Evolutionary conservation across 2,329 filamentous ascomycete genomes (phyloP), one percentile per base, ranked within the genome.

Genomic region (Pestalotiopsis sp.): DNA sequence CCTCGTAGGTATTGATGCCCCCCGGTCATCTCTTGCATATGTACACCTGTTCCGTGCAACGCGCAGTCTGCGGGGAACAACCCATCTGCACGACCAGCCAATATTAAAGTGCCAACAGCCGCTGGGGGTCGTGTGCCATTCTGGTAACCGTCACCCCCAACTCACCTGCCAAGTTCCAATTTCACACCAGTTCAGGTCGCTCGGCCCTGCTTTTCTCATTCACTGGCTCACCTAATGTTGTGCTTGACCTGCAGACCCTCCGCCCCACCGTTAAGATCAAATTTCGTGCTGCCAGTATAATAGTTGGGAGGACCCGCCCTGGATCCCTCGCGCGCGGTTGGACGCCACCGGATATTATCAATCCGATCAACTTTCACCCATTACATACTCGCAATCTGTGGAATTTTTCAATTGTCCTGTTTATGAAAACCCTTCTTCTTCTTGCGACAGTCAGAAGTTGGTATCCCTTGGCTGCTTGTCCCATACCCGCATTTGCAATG

Each of bases 91-190:
- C 69, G 74, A 69, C 77, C 82, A 83, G 81, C 86, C 86, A 88
- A 88, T 88, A 87, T 87, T 81, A 82, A 81, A 79, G 78, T 78
- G 75, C 80, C 76, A 77, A 81, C 85, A 77, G 69, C 76, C 77
- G 77, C 77, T 77, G 76, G 73, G 69, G 72, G 74, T 39, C 36
- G 71, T 67, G 67, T 25, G 67, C 71, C 66, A 70, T 69, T 61
- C 66, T 57, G 27, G 58, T 61, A 52, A 52, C 20, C 12, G 56
- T 25, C 41, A 66, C 23, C 64, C 68, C 67, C 66, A 61, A 58
- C 61, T 66, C 68, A 68, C 68, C 68, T 71, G 71, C 70, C 72
- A 72, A 73, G 65, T 36, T 68, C 52, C 69, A 61, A 70, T 70
- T 71, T 70, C 73, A 72, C 72, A 73, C 72, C 70, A 74, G 57